These are phyloP conservation scores for Umbelopsis ramanniana DNA, from an alignment of 192 early-diverging fungal genomes.

Conservation along the genomic window DNA sequence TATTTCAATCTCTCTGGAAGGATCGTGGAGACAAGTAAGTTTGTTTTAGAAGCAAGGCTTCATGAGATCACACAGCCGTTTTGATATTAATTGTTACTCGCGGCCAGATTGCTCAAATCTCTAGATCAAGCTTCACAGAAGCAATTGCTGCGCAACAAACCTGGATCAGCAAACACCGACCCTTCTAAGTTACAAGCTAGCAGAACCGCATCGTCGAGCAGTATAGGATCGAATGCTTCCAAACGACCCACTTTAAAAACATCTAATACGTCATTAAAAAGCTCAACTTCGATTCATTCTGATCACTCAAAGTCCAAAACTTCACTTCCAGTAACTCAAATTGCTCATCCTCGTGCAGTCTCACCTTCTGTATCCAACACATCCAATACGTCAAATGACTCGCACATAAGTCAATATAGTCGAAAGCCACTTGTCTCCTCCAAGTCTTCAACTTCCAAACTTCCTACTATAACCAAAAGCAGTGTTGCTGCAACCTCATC, in stretches of 20 bases:
- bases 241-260: conserved; percentile 9
- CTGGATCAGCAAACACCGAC: not conserved
- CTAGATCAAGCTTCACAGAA: conserved; percentile 1
- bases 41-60: not conserved
- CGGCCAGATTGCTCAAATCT: conserved; percentile 5
- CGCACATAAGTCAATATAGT: not conserved
- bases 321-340: not conserved
- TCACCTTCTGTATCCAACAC: conserved; percentile 23
- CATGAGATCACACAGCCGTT: too few relatives aligned
- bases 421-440: not conserved
- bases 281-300: not conserved
- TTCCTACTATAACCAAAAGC: not conserved
- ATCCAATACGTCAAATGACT: conserved; percentile 13
- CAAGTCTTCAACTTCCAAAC: conserved; percentile 1
- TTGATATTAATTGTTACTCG: not conserved
- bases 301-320: conserved; percentile 20
- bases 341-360: not conserved
- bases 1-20: conserved; percentile 41
- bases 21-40: conserved; percentile 47
- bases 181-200: not conserved
- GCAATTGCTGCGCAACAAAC: conserved; percentile 7
- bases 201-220: conserved; percentile 5
- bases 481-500: not conserved
- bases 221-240: not conserved
- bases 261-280: conserved; percentile 1